Percentiles rank a stretch among this genome's conserved stretches.
phyloP scores from a whole-genome alignment of 768 basidiomycete genomes.

The Gloeopeniophorella convolvens region DNA sequence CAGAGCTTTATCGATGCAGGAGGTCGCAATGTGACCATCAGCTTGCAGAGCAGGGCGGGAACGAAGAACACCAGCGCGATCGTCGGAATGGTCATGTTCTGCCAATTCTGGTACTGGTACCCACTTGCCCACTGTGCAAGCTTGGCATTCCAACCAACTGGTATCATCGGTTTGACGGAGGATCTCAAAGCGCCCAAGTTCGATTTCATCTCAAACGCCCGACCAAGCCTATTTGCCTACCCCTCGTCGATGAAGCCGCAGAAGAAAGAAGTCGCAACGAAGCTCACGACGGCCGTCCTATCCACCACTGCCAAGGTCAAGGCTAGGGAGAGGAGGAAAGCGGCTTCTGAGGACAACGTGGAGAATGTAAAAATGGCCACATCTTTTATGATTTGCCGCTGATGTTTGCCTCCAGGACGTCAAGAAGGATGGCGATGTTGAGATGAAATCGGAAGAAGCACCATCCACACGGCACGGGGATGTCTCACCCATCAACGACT shows the following conservation, averaged over 20 bases:
- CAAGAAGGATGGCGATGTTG: conserved; percentile 60
- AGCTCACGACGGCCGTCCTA: conserved; percentile 90
- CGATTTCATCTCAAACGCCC: conserved; percentile 84
- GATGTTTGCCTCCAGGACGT: conserved; percentile 51
- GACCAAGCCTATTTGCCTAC: conserved; percentile 89
- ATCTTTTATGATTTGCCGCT: conserved; percentile 9
- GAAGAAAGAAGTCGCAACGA: conserved; percentile 87
- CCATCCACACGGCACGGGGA: conserved; percentile 43
- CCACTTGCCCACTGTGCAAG: conserved; percentile 91
- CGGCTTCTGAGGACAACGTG: conserved; percentile 75
- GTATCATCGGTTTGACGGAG: conserved; percentile 84
- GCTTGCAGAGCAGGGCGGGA: conserved; percentile 87
- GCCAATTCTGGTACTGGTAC: conserved; percentile 99
- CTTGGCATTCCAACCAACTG: conserved; percentile 92
- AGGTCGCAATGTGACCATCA: conserved; percentile 93
- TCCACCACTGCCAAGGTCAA: conserved; percentile 98
- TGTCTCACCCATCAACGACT: conserved; percentile 50
- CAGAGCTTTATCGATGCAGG: conserved; percentile 98
- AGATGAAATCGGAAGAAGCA: conserved; percentile 67
- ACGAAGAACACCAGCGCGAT: conserved; percentile 90
- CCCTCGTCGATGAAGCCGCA: conserved; percentile 80
- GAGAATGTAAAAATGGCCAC: conserved; percentile 54
- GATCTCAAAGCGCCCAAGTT: conserved; percentile 91
- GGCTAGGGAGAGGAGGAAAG: conserved; percentile 90
- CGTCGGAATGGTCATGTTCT: conserved; percentile 97